Evolutionary conservation across 2,329 filamentous ascomycete genomes (phyloP).

Genomic region (Fusarium denticulatum): DNA sequence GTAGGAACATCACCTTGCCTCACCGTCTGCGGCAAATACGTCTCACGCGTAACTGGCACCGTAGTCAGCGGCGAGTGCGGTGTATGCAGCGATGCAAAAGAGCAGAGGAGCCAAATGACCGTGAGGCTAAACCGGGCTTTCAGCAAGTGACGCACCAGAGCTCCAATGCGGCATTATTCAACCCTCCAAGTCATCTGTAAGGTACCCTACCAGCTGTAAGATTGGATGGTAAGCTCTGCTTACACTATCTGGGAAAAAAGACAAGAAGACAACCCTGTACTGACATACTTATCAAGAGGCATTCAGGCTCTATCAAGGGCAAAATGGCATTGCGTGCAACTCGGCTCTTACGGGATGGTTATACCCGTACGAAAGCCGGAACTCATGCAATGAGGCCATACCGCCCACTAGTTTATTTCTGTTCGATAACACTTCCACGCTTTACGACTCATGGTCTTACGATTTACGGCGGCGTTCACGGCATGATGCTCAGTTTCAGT

Average conservation of each 20-base stretch:
- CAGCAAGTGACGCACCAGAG: slow-evolving; percentile 26
- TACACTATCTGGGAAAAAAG: neutral
- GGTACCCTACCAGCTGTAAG: slow-evolving; percentile 2
- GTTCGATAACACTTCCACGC: slow-evolving; percentile 3
- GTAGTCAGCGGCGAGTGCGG: slow-evolving; percentile 40
- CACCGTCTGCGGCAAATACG: slow-evolving; percentile 41
- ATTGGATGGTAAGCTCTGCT: slow-evolving; percentile 19
- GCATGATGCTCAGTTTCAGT: slow-evolving; percentile 10
- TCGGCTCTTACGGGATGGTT: neutral
- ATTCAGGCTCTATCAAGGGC: slow-evolving; percentile 4
- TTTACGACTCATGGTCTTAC: slow-evolving; percentile 33
- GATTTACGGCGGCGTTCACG: slow-evolving; percentile 29
- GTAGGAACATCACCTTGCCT: slow-evolving; percentile 39
- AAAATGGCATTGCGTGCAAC: neutral
- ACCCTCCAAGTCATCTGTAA: neutral
- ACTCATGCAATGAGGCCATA: neutral
- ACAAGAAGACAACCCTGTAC: neutral
- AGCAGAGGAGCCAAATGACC: slow-evolving; percentile 34
- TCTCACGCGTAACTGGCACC: slow-evolving; percentile 40
- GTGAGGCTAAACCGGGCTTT: slow-evolving; percentile 39
- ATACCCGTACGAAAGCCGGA: slow-evolving; percentile 1
- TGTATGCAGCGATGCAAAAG: slow-evolving; percentile 37
- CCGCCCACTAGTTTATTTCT: neutral
- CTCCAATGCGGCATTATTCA: slow-evolving; percentile 10
- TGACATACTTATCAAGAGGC: neutral